phyloP scores from a whole-genome alignment of 1,284 basidiomycete genomes.

The Ceratobasidium sp. region DNA sequence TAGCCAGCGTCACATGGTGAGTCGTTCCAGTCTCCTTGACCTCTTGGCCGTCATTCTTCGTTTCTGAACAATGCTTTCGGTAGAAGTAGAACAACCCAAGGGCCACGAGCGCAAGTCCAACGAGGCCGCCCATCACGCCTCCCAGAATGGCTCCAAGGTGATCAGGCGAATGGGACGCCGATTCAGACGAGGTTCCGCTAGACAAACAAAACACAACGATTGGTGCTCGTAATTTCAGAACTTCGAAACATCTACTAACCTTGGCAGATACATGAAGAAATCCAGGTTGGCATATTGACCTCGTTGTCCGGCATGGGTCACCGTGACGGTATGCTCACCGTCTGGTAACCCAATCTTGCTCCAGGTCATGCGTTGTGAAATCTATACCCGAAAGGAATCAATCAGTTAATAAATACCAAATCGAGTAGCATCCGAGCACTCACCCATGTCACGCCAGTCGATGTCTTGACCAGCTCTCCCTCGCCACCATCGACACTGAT shows the following conservation, averaged over 20 bases:
- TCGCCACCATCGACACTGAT: conserved; percentile 15
- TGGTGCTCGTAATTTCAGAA: no score
- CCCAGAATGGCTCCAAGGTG: neutral
- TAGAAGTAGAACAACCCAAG: neutral
- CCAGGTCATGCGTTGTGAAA: conserved; percentile 12
- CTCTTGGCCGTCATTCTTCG: no score
- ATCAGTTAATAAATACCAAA: no score
- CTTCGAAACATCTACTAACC: neutral
- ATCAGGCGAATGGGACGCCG: no score
- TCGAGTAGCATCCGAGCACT: no score
- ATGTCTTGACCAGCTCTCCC: neutral
- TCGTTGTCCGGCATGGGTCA: neutral
- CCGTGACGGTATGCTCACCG: neutral
- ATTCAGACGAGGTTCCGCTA: no score
- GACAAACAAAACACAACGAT: no score
- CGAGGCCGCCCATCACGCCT: neutral
- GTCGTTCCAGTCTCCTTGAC: no score
- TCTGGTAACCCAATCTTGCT: neutral
- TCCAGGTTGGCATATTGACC: conserved; percentile 9
- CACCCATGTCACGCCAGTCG: neutral
- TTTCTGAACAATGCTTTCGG: no score
- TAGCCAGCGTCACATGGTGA: no score
- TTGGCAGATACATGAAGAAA: conserved; percentile 28
- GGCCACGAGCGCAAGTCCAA: neutral
- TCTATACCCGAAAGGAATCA: neutral